Conservation (phyloP, 2,329 filamentous ascomycete genomes). For the Exophiala sp. region DNA sequence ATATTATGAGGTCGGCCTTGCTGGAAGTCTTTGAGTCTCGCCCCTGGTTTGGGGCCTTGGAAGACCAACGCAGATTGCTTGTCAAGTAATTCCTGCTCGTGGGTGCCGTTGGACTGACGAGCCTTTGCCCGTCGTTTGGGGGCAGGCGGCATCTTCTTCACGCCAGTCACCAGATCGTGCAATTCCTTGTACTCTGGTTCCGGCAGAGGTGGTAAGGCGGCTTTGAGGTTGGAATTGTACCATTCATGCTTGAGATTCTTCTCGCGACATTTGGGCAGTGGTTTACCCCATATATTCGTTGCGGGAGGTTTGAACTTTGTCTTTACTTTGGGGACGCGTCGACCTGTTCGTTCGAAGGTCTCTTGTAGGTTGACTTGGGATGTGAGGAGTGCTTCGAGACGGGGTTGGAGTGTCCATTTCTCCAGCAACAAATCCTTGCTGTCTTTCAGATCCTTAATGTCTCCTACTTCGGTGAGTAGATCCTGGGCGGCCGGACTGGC, state of each 20-base stretch:
- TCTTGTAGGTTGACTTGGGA: slow-evolving; percentile 35
- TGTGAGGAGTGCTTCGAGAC: slow-evolving; percentile 34
- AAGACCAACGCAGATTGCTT: slow-evolving; percentile 33
- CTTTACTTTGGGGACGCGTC: slow-evolving; percentile 29
- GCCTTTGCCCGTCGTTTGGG: slow-evolving; percentile 26
- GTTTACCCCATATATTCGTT: slow-evolving; percentile 37
- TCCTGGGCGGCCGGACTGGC: no score
- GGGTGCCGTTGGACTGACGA: slow-evolving; percentile 20
- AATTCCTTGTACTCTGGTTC: slow-evolving; percentile 36
- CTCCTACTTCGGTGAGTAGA: no score
- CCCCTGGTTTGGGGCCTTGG: slow-evolving; percentile 37
- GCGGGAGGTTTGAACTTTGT: slow-evolving; percentile 34
- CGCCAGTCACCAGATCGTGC: slow-evolving; percentile 31
- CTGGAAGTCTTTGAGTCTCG: slow-evolving; percentile 32
- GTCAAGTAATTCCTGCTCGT: slow-evolving; percentile 12
- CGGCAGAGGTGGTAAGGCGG: slow-evolving; percentile 40
- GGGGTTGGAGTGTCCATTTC: slow-evolving; percentile 36
- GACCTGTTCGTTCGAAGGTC: slow-evolving; percentile 28
- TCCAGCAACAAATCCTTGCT: slow-evolving; percentile 11
- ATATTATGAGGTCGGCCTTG: slow-evolving; percentile 40
- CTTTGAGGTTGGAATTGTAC: slow-evolving; percentile 34
- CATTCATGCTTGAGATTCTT: slow-evolving; percentile 38
- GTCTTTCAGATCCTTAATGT: neutral
- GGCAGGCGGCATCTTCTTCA: slow-evolving; percentile 31
- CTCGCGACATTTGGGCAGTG: slow-evolving; percentile 31